Percentiles rank a stretch among this genome's conserved stretches.
These are phyloP conservation scores for Cytauxzoon felis DNA, from an alignment of 169 alveolate species.

Conservation along the genomic window DNA sequence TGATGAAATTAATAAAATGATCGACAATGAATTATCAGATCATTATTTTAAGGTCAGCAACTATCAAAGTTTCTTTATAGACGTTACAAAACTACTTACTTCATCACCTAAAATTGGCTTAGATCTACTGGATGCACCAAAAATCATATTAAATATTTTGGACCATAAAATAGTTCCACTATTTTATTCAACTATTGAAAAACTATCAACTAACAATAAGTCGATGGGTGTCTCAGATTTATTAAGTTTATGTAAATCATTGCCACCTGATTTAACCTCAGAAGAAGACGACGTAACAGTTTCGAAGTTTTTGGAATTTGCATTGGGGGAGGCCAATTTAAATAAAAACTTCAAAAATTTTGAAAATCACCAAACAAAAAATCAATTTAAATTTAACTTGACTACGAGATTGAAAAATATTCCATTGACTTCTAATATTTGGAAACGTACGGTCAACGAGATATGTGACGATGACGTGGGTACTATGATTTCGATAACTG, in stretches of 20 bases:
- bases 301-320: background rate
- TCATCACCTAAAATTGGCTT: constrained; percentile 18
- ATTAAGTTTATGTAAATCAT: background rate
- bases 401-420: constrained; percentile 29
- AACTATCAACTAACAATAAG: background rate
- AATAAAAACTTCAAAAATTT: background rate
- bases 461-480: constrained; percentile 37
- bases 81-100: constrained; percentile 22
- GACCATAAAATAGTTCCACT: constrained; percentile 19
- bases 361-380: background rate
- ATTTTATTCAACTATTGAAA: constrained; percentile 9
- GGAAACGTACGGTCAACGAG: constrained; percentile 14
- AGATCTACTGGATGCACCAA: constrained; percentile 23
- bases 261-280: background rate
- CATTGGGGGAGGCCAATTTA: background rate
- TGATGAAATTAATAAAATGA: constrained; percentile 5
- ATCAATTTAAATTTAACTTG: constrained; percentile 4
- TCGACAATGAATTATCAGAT: constrained; percentile 15
- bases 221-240: background rate
- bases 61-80: constrained; percentile 31
- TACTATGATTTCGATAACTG: background rate
- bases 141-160: constrained; percentile 14
- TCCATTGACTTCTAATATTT: constrained; percentile 17
- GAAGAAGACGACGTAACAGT: background rate
- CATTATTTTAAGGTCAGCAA: constrained; percentile 15